Evolutionary conservation across 306 rosid species (phyloP).

Genomic region (Vachellia collinsii): DNA sequence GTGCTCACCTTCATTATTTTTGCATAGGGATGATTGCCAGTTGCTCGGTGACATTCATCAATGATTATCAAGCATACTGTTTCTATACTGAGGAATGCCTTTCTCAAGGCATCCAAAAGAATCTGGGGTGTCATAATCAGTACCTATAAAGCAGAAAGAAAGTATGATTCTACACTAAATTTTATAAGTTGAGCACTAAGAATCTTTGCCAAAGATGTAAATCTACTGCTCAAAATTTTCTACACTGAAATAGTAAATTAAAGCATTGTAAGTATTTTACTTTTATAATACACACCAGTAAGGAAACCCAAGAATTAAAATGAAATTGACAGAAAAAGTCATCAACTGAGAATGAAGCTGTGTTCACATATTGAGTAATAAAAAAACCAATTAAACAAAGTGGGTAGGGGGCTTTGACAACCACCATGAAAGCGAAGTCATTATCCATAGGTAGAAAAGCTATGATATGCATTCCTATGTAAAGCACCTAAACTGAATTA

Average conservation of each 20-base stretch:
- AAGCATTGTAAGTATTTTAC: neutral
- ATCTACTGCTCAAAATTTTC: neutral
- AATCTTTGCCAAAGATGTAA: neutral
- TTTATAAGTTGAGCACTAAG: neutral
- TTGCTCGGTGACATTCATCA: conserved; percentile 88
- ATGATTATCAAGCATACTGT: conserved; percentile 67
- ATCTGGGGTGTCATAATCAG: conserved; percentile 95
- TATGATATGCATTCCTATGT: neutral
- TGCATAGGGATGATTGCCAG: conserved; percentile 85
- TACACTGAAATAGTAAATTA: neutral
- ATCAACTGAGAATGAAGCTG: neutral
- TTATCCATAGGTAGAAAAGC: neutral
- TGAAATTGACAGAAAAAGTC: conserved; percentile 6
- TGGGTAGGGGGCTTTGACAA: no score
- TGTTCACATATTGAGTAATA: neutral
- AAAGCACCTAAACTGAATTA: neutral
- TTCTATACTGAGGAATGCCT: conserved; percentile 74
- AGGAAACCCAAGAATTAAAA: neutral
- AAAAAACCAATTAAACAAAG: neutral
- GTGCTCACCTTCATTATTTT: conserved; percentile 82
- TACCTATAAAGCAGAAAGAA: conserved; percentile 53
- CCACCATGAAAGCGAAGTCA: neutral
- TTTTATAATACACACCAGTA: neutral
- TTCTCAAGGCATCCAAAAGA: conserved; percentile 82
- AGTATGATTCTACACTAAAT: neutral